phyloP scores from a whole-genome alignment of 768 basidiomycete species.

The Saitozyma sp. region DNA sequence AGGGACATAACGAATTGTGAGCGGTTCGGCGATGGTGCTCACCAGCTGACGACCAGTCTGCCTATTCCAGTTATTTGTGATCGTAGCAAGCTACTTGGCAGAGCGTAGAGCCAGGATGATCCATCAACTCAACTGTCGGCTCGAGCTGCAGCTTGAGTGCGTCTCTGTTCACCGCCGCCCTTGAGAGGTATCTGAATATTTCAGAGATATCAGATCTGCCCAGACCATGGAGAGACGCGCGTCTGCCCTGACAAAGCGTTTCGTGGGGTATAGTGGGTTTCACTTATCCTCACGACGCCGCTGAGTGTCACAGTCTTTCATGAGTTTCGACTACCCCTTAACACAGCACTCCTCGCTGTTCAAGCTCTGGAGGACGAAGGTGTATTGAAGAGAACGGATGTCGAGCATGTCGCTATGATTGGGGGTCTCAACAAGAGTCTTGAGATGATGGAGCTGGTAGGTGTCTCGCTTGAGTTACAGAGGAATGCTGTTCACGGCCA shows the following conservation, averaged over 20 bases:
- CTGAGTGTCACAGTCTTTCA: conserved; percentile 55
- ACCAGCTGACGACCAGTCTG: no score
- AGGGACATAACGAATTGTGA: no score
- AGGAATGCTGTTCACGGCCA: background rate
- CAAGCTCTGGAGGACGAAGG: conserved; percentile 86
- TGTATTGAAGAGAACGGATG: conserved; percentile 59
- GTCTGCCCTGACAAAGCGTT: conserved; percentile 75
- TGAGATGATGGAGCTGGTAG: conserved; percentile 44
- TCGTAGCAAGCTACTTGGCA: no score
- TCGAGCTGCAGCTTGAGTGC: no score
- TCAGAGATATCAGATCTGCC: conserved; percentile 65
- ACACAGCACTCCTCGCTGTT: conserved; percentile 70
- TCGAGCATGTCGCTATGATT: conserved; percentile 81
- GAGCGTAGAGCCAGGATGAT: no score
- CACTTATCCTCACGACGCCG: background rate
- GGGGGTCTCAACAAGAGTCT: conserved; percentile 60
- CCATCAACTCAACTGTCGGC: no score
- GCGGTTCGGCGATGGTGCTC: no score
- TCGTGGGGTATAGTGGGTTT: conserved; percentile 54
- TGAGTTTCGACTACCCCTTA: conserved; percentile 58
- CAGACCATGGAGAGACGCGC: conserved; percentile 72
- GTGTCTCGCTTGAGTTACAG: no score
- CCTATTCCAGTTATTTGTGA: no score
- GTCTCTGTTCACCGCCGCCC: no score
- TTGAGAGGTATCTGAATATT: no score